Base-by-base conservation (phyloP, 306 rosid genomes). In the Betula pendula region DNA sequence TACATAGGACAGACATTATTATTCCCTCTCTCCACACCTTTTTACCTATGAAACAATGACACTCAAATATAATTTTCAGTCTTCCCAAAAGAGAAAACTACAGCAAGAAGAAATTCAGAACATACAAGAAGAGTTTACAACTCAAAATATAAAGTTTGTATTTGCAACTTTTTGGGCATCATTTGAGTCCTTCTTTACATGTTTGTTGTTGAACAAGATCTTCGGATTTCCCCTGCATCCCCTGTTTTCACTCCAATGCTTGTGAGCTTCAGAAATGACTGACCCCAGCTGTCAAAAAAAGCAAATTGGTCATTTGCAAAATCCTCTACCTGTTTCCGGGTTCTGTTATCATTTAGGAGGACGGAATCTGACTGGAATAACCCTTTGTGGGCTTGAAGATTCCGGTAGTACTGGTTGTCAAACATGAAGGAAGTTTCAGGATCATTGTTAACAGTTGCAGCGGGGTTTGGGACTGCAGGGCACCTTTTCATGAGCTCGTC, bases 281-380 rank as follows among this genome's bases (percentile, higher is more conserved):
- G 83, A 29, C 74, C 77, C 98, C 98, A 94, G 20, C 78, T 87
- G 8, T 84, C 72, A 56, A 89, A 90, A 68, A 94, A 92, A 59
- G 82, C 81, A 11, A 73, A 70, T 83, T 90, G 92, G 74, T 94
- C 91, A 12, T 81, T 81, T 11, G 96, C 96, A 25, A 94, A 81
- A 44, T 78, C 81, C 73, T 82, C 74, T 14, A 92, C 96, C 6
- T 51, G 63, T 38, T 74, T 76, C 81, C 79, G 83, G 19, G 98
- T 90, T 75, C 84, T 79, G 25, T 59, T 55, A 63, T 89, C 78
- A 2, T 31, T 79, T 9, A 90, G 51, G 60, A 92, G 81, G 72
- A 87, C 84, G 14, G 97, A 91, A 82, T 94, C 97, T 3, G 97
- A 94, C 53, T 89, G 96, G 82, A 94, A 87, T 19, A 91, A 83